Conservation (phyloP, 1,284 basidiomycete species). For the Trichosporon faecale region DNA sequence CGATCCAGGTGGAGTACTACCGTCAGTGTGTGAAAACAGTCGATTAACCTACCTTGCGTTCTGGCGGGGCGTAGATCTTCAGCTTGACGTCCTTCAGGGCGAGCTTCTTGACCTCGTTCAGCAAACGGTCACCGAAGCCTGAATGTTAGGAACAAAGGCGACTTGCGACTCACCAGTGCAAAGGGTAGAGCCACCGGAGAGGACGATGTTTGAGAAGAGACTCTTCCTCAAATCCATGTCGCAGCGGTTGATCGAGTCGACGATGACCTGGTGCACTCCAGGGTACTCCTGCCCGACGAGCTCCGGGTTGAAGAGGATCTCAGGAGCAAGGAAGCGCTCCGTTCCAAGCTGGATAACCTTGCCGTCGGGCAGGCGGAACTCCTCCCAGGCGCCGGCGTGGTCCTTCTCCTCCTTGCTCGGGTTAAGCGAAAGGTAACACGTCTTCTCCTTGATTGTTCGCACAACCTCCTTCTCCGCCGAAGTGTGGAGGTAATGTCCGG, state of each 20-base stretch:
- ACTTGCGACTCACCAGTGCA: slow-evolving; percentile 63
- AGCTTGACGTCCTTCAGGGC: slow-evolving; percentile 98
- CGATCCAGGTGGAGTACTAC: slow-evolving; percentile 96
- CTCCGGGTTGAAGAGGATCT: slow-evolving; percentile 97
- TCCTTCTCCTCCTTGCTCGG: slow-evolving; percentile 96
- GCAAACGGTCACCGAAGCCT: slow-evolving; percentile 94
- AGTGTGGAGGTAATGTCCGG: slow-evolving; percentile 92
- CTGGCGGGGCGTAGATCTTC: slow-evolving; percentile 99
- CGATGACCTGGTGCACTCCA: slow-evolving; percentile 83
- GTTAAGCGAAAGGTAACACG: slow-evolving; percentile 89
- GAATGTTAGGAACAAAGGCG: neutral
- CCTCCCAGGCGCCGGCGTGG: slow-evolving; percentile 67
- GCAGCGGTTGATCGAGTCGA: slow-evolving; percentile 57
- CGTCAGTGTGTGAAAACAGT: neutral
- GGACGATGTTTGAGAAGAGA: slow-evolving; percentile 92
- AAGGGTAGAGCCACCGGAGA: slow-evolving; percentile 93
- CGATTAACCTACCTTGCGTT: slow-evolving; percentile 65
- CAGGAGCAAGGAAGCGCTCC: slow-evolving; percentile 94
- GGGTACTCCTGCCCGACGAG: slow-evolving; percentile 93
- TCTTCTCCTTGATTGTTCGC: slow-evolving; percentile 96
- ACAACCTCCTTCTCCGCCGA: slow-evolving; percentile 97
- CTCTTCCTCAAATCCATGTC: slow-evolving; percentile 84
- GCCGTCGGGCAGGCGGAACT: slow-evolving; percentile 93
- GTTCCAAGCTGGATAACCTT: slow-evolving; percentile 91
- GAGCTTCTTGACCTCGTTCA: slow-evolving; percentile 93